Percentiles rank a stretch among this genome's conserved stretches.
Conservation (phyloP, 2,329 filamentous ascomycete species). For the Bimuria novae-zelandiae region DNA sequence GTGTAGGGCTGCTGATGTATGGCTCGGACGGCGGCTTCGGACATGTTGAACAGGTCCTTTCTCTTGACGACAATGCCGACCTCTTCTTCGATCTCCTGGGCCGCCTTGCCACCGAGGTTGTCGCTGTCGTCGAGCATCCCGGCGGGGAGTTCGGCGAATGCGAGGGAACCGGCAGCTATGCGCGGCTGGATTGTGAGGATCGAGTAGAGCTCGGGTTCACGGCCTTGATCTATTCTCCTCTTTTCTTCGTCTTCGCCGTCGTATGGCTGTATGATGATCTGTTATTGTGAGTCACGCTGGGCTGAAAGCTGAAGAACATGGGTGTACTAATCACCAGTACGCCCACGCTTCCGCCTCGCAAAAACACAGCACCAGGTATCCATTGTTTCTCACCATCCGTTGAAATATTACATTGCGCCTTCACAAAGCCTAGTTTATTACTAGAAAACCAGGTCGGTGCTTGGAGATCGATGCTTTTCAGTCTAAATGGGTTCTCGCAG, state of each 20-base stretch:
- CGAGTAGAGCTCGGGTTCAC: constrained; percentile 38
- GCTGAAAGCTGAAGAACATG: background rate
- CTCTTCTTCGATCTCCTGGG: constrained; percentile 63
- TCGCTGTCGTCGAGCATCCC: constrained; percentile 63
- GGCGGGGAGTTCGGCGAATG: constrained; percentile 62
- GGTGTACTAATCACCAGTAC: constrained; percentile 51
- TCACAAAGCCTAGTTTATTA: constrained; percentile 59
- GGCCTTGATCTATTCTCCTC: constrained; percentile 33
- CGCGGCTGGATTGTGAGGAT: constrained; percentile 63
- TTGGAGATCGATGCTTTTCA: constrained; percentile 59
- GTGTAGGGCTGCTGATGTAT: background rate
- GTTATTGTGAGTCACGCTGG: background rate
- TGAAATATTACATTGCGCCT: constrained; percentile 59
- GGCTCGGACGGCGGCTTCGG: constrained; percentile 51
- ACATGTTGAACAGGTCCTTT: constrained; percentile 59
- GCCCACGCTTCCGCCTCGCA: constrained; percentile 62
- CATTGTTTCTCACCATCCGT: constrained; percentile 50
- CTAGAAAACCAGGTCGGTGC: constrained; percentile 56
- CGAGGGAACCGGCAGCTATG: constrained; percentile 59
- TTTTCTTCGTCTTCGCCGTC: constrained; percentile 46
- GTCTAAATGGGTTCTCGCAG: constrained; percentile 55
- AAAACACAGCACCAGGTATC: constrained; percentile 61
- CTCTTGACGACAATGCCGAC: constrained; percentile 57
- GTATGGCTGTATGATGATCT: constrained; percentile 61
- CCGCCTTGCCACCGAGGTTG: constrained; percentile 59